These are phyloP conservation scores for Emmonsia crescens DNA, from an alignment of 2,329 filamentous ascomycete species.

Conservation along the genomic window DNA sequence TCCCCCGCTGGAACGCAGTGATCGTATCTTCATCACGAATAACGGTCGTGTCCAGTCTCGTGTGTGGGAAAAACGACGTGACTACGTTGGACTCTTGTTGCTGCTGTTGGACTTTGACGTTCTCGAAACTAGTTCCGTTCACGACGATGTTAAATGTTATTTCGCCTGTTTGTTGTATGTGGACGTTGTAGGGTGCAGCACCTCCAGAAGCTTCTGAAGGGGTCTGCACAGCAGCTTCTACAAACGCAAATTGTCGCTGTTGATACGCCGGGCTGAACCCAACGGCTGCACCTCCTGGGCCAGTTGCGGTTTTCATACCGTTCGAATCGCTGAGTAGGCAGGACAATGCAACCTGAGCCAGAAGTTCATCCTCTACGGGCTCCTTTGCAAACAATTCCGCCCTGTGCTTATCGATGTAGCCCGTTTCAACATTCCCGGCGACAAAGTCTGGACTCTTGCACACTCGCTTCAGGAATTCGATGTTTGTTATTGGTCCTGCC, in stretches of 20 bases:
- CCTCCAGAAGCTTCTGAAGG: constrained; percentile 28
- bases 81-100: constrained; percentile 37
- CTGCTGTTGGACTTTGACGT: constrained; percentile 37
- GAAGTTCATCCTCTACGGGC: constrained; percentile 57
- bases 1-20: constrained; percentile 64
- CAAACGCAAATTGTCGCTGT: constrained; percentile 50
- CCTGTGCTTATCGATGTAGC: constrained; percentile 85
- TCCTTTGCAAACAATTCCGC: constrained; percentile 63
- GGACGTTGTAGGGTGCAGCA: constrained; percentile 33
- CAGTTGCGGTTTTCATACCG: constrained; percentile 20
- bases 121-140: constrained; percentile 25
- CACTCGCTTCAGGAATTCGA: constrained; percentile 87
- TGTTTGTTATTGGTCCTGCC: constrained; percentile 85
- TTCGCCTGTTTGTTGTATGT: constrained; percentile 42
- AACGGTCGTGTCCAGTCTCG: constrained; percentile 68
- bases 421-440: constrained; percentile 81
- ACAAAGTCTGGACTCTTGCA: constrained; percentile 75
- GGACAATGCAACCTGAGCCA: constrained; percentile 76
- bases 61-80: constrained; percentile 69
- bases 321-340: constrained; percentile 44
- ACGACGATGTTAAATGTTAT: constrained; percentile 41
- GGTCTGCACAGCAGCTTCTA: constrained; percentile 33
- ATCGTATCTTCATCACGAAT: constrained; percentile 45
- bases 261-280: constrained; percentile 55
- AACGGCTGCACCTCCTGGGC: constrained; percentile 26